Conservation (phyloP, 441 rosid species). For the Gossypium schwendimanii region DNA sequence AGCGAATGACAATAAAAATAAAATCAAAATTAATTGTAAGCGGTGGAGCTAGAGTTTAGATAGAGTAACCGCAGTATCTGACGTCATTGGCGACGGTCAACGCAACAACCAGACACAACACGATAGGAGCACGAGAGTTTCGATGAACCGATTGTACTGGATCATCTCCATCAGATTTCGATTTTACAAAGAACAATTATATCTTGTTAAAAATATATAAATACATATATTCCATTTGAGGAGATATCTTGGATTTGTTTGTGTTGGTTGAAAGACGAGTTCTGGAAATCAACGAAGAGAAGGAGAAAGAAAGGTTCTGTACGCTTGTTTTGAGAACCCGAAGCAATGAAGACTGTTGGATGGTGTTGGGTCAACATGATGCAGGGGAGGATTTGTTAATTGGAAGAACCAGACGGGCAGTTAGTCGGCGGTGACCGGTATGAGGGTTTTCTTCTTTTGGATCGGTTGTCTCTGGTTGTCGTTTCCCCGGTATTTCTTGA, state of each 20-base stretch:
- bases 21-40: not conserved
- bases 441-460: not conserved
- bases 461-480: not conserved
- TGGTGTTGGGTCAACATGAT: not conserved
- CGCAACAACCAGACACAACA: slow-evolving; percentile 30
- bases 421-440: not conserved
- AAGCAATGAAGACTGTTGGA: not conserved
- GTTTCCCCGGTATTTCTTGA: too few relatives aligned
- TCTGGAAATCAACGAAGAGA: not conserved
- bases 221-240: not conserved
- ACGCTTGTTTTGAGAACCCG: not conserved
- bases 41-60: not conserved
- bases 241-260: not conserved
- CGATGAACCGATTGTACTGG: slow-evolving; percentile 18
- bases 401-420: not conserved
- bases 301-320: not conserved
- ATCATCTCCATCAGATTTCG: slow-evolving; percentile 19
- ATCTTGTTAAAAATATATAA: too few relatives aligned
- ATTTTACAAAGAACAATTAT: not conserved
- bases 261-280: not conserved
- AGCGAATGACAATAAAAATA: not conserved
- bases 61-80: slow-evolving; percentile 10
- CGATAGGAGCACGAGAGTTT: slow-evolving; percentile 20
- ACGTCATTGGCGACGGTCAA: slow-evolving; percentile 40
- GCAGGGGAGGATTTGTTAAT: not conserved